phyloP scores from a whole-genome alignment of 768 basidiomycete genomes.

The Inosperma sp. region DNA sequence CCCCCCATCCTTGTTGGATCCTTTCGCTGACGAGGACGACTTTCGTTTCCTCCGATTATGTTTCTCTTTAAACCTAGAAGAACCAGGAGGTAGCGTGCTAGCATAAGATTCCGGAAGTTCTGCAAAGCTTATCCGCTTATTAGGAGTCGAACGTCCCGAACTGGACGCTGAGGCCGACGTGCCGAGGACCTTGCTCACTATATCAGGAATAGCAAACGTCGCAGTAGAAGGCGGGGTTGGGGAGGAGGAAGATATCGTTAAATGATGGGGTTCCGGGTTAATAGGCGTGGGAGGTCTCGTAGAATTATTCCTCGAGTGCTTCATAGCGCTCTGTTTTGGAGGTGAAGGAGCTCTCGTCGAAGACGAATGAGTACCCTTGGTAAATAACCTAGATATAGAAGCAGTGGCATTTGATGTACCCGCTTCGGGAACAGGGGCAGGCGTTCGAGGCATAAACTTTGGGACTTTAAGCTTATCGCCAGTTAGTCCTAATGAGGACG shows the following conservation, averaged over 20 bases:
- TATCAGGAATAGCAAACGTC: slow-evolving; percentile 26
- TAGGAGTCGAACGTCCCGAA: slow-evolving; percentile 51
- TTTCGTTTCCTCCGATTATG: slow-evolving; percentile 31
- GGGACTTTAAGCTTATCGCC: slow-evolving; percentile 26
- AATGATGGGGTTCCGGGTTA: slow-evolving; percentile 5
- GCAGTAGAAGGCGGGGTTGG: slow-evolving; percentile 13
- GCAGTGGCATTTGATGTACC: slow-evolving; percentile 75
- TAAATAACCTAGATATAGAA: slow-evolving; percentile 71
- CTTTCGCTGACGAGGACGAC: slow-evolving; percentile 11
- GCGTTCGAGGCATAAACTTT: slow-evolving; percentile 45
- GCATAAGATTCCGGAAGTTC: slow-evolving; percentile 66
- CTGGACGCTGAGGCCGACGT: slow-evolving; percentile 34
- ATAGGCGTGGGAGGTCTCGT: slow-evolving; percentile 8
- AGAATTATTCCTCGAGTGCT: slow-evolving; percentile 24
- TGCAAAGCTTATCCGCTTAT: slow-evolving; percentile 74
- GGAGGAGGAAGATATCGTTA: slow-evolving; percentile 9
- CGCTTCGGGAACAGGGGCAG: slow-evolving; percentile 47
- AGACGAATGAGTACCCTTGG: slow-evolving; percentile 51
- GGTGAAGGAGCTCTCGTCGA: slow-evolving; percentile 62
- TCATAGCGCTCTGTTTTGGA: slow-evolving; percentile 45
- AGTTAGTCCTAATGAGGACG: slow-evolving; percentile 9
- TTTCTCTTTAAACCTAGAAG: slow-evolving; percentile 34
- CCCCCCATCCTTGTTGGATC: slow-evolving; percentile 11
- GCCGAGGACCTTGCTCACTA: slow-evolving; percentile 24
- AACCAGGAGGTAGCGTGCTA: slow-evolving; percentile 27